Conservation (phyloP, 2,329 filamentous ascomycete species). For the Aspergillus tamarii region DNA sequence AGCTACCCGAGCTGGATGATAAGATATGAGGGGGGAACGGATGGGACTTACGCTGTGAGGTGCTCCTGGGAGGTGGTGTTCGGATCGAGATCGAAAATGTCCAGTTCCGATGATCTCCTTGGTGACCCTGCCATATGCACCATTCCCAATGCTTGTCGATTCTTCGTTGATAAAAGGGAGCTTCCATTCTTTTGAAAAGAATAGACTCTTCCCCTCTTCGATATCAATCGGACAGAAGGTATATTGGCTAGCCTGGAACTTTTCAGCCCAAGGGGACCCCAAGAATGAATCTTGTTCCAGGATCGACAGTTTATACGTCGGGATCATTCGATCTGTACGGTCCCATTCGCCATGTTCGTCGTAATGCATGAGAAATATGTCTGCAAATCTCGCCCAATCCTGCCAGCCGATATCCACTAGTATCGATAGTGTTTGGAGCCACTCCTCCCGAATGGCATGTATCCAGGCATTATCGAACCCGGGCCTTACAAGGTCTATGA, state of each 20-base stretch:
- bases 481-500: slow-evolving; percentile 6
- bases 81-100: slow-evolving; percentile 4
- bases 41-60: background rate
- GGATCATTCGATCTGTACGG: slow-evolving; percentile 13
- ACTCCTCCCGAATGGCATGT: background rate
- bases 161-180: slow-evolving; percentile 12
- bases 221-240: slow-evolving; percentile 17
- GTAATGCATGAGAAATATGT: slow-evolving; percentile 14
- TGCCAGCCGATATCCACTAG: slow-evolving; percentile 17
- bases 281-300: slow-evolving; percentile 11
- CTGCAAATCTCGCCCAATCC: slow-evolving; percentile 14
- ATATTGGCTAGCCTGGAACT: slow-evolving; percentile 5
- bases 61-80: background rate
- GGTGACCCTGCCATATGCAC: slow-evolving; percentile 15
- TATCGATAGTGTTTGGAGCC: slow-evolving; percentile 18
- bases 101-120: slow-evolving; percentile 13
- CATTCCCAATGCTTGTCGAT: background rate
- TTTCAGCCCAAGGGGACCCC: slow-evolving; percentile 2
- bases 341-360: background rate
- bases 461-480: background rate
- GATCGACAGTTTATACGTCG: background rate
- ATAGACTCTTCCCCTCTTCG: slow-evolving; percentile 12
- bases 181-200: slow-evolving; percentile 14
- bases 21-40: background rate
- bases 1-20: too few relatives aligned